Evolutionary conservation across 2,329 filamentous ascomycete genomes (phyloP).

Genomic region (Tetracladium maxilliforme): DNA sequence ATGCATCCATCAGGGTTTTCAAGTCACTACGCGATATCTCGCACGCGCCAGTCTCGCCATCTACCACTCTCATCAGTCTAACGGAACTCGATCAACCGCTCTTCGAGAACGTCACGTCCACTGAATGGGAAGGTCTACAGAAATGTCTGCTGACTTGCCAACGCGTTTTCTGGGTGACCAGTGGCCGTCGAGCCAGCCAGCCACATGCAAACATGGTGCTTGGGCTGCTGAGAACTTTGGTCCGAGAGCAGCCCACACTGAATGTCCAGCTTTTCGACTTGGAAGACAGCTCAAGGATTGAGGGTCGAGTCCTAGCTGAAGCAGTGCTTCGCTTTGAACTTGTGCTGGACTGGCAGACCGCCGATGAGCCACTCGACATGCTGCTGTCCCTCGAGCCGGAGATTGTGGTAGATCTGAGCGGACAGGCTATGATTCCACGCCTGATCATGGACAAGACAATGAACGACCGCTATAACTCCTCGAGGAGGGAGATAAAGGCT

Average conservation of each 20-base stretch:
- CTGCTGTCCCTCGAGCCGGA: not conserved
- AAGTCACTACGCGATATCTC: no score
- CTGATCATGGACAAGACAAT: not conserved
- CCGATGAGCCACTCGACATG: not conserved
- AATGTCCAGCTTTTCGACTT: not conserved
- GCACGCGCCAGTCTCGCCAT: no score
- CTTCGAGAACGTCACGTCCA: conserved; percentile 8
- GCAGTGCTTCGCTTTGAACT: not conserved
- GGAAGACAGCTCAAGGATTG: not conserved
- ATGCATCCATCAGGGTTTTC: no score
- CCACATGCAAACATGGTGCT: not conserved
- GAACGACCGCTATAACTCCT: not conserved
- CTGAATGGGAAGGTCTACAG: conserved; percentile 9
- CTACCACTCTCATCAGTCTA: conserved; percentile 8
- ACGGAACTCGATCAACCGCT: conserved; percentile 15
- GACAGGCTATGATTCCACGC: not conserved
- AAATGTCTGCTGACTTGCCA: not conserved
- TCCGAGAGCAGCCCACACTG: not conserved
- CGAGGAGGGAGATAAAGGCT: conserved; percentile 1
- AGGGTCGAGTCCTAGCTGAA: not conserved
- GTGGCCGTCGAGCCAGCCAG: not conserved
- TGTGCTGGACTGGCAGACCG: not conserved
- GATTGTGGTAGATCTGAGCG: not conserved
- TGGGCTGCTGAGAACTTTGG: not conserved
- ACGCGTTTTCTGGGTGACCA: not conserved